Base-by-base conservation (phyloP, 2,329 filamentous ascomycete genomes). In the Neofusicoccum ribis region DNA sequence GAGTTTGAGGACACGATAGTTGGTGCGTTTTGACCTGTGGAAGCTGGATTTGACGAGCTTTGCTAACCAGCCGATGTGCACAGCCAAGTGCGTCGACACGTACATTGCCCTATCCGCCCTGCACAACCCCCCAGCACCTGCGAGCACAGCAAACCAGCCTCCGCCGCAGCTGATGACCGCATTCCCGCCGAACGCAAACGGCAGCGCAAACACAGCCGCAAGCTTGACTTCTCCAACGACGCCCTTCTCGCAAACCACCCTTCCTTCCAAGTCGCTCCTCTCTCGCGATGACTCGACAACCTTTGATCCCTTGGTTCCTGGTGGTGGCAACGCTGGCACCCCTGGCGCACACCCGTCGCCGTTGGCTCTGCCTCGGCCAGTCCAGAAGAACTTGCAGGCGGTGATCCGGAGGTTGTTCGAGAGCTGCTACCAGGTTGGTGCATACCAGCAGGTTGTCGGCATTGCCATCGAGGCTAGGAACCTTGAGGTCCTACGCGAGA, bases 1-100 rank as follows among this genome's bases (percentile, higher is more conserved):
- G 95, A 99, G 82, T 99, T 97, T 75, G 95, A 99, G 80, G 93
- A 99, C 82, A 99, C 95, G 65, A 98, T 99, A 81, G 93, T 98
- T 78, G 94, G 85, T 87, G 79, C 73, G 82, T 77, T 63, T 31
- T 17, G 3, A 34, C 31, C 5, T 20, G 17, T 9, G 12, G 12
- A 9, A n/a, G 6, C n/a, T 5, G 5, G n/a, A 6, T 47, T 2
- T 9, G 6, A 37, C 8, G 50, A 27, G 34, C 27, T 52, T 36
- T 36, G 37, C 43, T 60, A 15, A 58, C 44, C 47, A 23, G 14
- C n/a, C 37, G 31, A 60, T 52, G 43, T 44, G 31, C 67, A 31
- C 67, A 87, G 86, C 94, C 67, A 97, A 96, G 85, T 99, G 95
- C 76, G 88, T 99, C 74, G 95, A 99, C 79, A 96, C 96, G 70